Evolutionary conservation across 2,329 filamentous ascomycete species (phyloP).

Genomic region (Paraphoma chrysanthemicola): DNA sequence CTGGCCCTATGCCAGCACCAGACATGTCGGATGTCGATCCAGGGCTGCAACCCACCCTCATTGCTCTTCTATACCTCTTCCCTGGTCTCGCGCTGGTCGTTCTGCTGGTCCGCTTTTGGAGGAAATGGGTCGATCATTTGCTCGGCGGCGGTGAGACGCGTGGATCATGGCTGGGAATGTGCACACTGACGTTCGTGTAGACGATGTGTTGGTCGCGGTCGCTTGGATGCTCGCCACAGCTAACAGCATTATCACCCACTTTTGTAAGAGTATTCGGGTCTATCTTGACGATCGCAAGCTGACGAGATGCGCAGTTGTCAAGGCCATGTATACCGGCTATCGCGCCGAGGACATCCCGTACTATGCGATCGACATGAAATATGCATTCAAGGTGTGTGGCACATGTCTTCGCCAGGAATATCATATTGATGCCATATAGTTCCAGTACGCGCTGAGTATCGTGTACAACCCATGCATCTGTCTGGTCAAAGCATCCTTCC

Average conservation of each 20-base stretch:
- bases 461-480: constrained; percentile 28
- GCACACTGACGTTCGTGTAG: constrained; percentile 3
- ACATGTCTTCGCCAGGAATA: neutral
- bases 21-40: constrained; percentile 15
- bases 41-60: constrained; percentile 20
- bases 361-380: constrained; percentile 9
- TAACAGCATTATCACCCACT: constrained; percentile 20
- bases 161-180: neutral
- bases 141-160: constrained; percentile 20
- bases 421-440: neutral
- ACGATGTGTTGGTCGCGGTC: constrained; percentile 15
- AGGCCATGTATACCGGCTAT: constrained; percentile 21
- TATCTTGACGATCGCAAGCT: neutral
- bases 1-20: constrained; percentile 4
- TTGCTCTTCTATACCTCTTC: constrained; percentile 19
- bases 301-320: constrained; percentile 6
- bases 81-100: constrained; percentile 15
- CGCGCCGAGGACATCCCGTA: constrained; percentile 17
- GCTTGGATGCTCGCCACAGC: constrained; percentile 14
- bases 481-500: constrained; percentile 28
- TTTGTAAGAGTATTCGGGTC: constrained; percentile 14
- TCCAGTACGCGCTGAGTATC: constrained; percentile 22
- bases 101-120: constrained; percentile 19
- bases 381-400: constrained; percentile 13
- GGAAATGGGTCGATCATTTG: constrained; percentile 17